These are phyloP conservation scores for Pelargonium myrrhifolium DNA, from an alignment of 441 rosid species.

Conservation along the genomic window DNA sequence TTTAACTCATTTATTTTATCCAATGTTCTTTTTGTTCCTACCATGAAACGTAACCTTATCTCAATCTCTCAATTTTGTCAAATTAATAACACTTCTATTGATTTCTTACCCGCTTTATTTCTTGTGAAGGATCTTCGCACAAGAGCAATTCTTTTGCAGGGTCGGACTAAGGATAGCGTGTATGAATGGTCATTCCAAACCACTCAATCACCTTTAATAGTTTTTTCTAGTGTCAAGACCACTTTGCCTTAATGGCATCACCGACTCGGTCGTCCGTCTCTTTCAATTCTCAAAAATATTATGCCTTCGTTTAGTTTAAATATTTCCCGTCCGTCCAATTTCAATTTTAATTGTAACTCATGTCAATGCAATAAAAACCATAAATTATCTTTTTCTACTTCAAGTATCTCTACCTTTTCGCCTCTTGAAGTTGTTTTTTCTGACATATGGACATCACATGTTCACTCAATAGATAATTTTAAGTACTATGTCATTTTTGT, in stretches of 20 bases:
- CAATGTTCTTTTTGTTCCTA: conserved; percentile 1
- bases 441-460: not conserved
- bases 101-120: not conserved
- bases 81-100: not conserved
- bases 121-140: conserved; percentile 8
- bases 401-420: not conserved
- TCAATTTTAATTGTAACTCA: no score
- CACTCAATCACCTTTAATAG: no score
- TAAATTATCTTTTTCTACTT: not conserved
- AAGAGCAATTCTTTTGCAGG: not conserved
- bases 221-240: no score
- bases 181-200: no score
- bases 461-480: not conserved
- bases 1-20: not conserved
- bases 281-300: no score
- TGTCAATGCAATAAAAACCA: not conserved
- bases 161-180: no score
- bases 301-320: no score
- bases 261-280: no score
- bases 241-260: no score
- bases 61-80: not conserved
- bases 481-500: not conserved
- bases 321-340: no score
- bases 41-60: not conserved
- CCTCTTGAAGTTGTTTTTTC: not conserved